A percentile compares a stretch with the other conserved stretches of the same genome.
Evolutionary conservation across 2,329 filamentous ascomycete genomes (phyloP).

Genomic region (Emergomyces africanus): DNA sequence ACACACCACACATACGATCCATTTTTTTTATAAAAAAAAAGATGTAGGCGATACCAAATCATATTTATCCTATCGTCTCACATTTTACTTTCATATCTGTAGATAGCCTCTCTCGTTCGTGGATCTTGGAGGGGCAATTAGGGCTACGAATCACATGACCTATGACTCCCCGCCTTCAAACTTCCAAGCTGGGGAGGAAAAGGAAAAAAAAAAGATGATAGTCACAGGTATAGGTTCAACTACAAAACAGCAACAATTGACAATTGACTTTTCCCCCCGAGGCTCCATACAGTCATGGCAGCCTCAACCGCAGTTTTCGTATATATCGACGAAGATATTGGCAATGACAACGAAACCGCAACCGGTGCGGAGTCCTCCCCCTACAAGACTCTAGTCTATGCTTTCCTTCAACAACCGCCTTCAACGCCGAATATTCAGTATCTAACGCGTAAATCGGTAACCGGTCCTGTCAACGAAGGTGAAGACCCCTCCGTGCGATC

Average conservation of each 20-base stretch:
- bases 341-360: slow-evolving; percentile 54
- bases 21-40: neutral
- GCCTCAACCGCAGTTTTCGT: slow-evolving; percentile 30
- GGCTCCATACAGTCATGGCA: slow-evolving; percentile 4
- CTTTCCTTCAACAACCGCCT: slow-evolving; percentile 58
- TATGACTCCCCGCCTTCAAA: neutral
- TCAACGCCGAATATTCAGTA: slow-evolving; percentile 45
- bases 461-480: slow-evolving; percentile 45
- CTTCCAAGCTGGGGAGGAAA: neutral
- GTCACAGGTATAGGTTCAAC: neutral
- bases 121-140: neutral
- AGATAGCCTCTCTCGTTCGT: neutral
- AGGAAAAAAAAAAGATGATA: neutral
- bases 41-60: neutral
- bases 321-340: slow-evolving; percentile 72
- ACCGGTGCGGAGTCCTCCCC: slow-evolving; percentile 60
- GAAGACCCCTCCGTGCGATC: slow-evolving; percentile 52
- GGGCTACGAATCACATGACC: slow-evolving; percentile 1
- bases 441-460: slow-evolving; percentile 54
- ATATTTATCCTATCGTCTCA: neutral
- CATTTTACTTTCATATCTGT: neutral
- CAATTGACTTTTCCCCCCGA: neutral
- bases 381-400: slow-evolving; percentile 69
- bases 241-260: neutral
- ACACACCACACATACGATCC: neutral